Evolutionary conservation across 1,139 yeast species (phyloP).

Genomic region (Yamadazyma membranifaciens): DNA sequence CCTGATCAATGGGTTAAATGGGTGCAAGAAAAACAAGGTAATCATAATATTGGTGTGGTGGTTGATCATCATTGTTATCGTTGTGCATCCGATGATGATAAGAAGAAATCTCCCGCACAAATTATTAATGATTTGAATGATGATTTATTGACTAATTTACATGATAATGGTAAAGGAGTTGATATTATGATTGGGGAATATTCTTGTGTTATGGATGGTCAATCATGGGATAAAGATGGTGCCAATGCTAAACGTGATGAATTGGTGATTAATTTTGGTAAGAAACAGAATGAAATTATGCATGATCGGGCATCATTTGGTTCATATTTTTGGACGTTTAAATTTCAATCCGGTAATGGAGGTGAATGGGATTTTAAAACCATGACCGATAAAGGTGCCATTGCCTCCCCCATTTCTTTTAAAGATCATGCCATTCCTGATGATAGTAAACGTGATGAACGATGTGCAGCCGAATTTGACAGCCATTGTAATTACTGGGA

Average conservation of each 20-base stretch:
- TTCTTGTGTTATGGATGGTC: slow-evolving; percentile 80
- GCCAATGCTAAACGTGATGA: slow-evolving; percentile 44
- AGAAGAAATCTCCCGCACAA: slow-evolving; percentile 58
- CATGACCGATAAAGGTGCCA: slow-evolving; percentile 67
- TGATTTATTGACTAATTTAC: slow-evolving; percentile 52
- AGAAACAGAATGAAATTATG: slow-evolving; percentile 43
- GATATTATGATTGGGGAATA: slow-evolving; percentile 88
- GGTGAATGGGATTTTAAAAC: slow-evolving; percentile 95
- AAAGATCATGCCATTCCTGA: slow-evolving; percentile 32
- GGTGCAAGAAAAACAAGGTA: slow-evolving; percentile 45
- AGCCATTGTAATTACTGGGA: slow-evolving; percentile 72
- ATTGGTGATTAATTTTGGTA: slow-evolving; percentile 38
- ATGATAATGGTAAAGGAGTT: slow-evolving; percentile 47
- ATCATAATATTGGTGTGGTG: slow-evolving; percentile 55
- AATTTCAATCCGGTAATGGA: slow-evolving; percentile 84
- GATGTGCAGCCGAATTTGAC: slow-evolving; percentile 35
- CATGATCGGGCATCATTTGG: slow-evolving; percentile 61
- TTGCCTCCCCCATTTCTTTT: slow-evolving; percentile 27
- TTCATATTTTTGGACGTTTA: slow-evolving; percentile 85
- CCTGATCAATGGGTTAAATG: slow-evolving; percentile 75
- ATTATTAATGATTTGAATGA: slow-evolving; percentile 57
- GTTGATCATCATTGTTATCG: slow-evolving; percentile 86
- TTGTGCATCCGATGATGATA: slow-evolving; percentile 78
- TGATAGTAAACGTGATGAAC: slow-evolving; percentile 42
- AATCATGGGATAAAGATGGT: slow-evolving; percentile 61